Evolutionary conservation across 2,329 filamentous ascomycete genomes (phyloP).

Genomic region (Sporothrix inflata): DNA sequence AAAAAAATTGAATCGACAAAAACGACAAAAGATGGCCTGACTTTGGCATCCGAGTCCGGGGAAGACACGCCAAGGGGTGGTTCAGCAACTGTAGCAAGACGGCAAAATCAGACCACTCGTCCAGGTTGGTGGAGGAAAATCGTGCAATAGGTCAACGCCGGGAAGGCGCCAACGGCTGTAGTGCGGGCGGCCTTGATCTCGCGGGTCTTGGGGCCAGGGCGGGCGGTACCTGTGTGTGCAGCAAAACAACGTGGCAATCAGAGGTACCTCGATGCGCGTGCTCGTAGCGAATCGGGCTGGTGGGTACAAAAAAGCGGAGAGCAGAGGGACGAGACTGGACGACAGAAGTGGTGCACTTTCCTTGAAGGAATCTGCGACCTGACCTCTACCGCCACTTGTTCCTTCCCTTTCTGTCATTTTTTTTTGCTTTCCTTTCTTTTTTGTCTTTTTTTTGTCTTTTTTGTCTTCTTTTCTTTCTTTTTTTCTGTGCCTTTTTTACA

Average conservation of each 20-base stretch:
- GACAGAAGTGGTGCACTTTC: slow-evolving; percentile 7
- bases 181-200: slow-evolving; percentile 18
- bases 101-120: slow-evolving; percentile 35
- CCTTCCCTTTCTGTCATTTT: slow-evolving; percentile 8
- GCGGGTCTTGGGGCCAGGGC: neutral
- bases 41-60: slow-evolving; percentile 32
- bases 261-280: neutral
- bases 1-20: slow-evolving; percentile 28
- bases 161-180: slow-evolving; percentile 31
- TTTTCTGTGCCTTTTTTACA: neutral
- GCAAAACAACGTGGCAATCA: neutral
- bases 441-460: neutral
- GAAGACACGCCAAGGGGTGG: slow-evolving; percentile 30
- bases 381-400: slow-evolving; percentile 1
- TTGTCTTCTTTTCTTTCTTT: neutral
- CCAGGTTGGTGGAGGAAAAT: slow-evolving; percentile 32
- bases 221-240: neutral
- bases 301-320: slow-evolving; percentile 19
- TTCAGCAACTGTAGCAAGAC: slow-evolving; percentile 32
- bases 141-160: slow-evolving; percentile 32
- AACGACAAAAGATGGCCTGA: slow-evolving; percentile 34
- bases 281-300: neutral
- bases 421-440: slow-evolving; percentile 4
- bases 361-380: slow-evolving; percentile 7
- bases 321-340: slow-evolving; percentile 3